These are phyloP conservation scores for Lipomyces lipofer DNA, from an alignment of 805 yeast genomes.

Conservation along the genomic window DNA sequence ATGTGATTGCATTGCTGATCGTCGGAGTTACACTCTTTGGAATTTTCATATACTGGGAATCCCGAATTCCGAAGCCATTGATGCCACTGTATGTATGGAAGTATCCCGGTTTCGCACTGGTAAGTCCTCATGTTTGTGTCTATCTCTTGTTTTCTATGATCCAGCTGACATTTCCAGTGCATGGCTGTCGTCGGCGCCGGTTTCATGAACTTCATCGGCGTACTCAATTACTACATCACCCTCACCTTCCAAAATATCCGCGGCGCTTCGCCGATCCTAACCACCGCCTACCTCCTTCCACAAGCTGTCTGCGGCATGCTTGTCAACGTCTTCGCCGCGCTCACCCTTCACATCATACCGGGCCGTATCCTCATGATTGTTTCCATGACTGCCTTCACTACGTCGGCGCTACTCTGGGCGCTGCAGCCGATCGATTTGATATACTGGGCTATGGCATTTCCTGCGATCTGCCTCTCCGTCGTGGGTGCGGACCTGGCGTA, in stretches of 20 bases:
- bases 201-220: conserved; percentile 49
- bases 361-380: conserved; percentile 44
- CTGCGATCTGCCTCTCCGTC: conserved; percentile 45
- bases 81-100: conserved; percentile 51
- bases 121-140: conserved; percentile 16
- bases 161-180: conserved; percentile 7
- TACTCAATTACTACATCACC: conserved; percentile 44
- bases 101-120: conserved; percentile 44
- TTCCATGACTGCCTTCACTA: conserved; percentile 43
- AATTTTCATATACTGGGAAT: conserved; percentile 45
- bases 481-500: conserved; percentile 52
- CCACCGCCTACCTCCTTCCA: conserved; percentile 49
- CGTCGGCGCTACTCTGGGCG: conserved; percentile 48
- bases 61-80: conserved; percentile 43
- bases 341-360: conserved; percentile 48
- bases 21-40: conserved; percentile 44
- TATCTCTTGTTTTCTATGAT: neutral
- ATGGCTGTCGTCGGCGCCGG: conserved; percentile 43
- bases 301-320: conserved; percentile 46
- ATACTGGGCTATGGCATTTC: conserved; percentile 52
- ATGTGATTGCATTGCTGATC: conserved; percentile 48
- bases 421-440: conserved; percentile 42
- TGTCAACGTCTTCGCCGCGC: conserved; percentile 50
- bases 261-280: conserved; percentile 44
- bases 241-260: conserved; percentile 48